Evolutionary conservation across 106 monocot genomes (phyloP).

Genomic region (Dendrobium chrysotoxum): DNA sequence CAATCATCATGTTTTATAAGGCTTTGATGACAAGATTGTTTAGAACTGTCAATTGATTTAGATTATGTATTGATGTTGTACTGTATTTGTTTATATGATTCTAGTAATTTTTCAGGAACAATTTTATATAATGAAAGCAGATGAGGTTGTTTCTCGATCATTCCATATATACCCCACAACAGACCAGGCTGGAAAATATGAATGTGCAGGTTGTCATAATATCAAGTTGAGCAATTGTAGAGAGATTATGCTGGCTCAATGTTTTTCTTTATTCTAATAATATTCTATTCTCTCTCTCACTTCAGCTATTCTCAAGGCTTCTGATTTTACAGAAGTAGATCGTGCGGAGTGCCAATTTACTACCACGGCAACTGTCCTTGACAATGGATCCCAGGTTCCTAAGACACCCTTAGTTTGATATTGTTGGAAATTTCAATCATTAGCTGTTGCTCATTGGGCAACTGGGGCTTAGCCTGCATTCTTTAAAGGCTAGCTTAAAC

Average conservation of each 20-base stretch:
- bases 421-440: conserved; percentile 1
- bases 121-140: conserved; percentile 82
- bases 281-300: background rate
- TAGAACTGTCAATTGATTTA: background rate
- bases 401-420: background rate
- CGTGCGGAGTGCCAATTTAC: conserved; percentile 81
- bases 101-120: conserved; percentile 58
- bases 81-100: background rate
- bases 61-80: background rate
- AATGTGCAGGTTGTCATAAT: conserved; percentile 68
- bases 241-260: background rate
- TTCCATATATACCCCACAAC: conserved; percentile 73
- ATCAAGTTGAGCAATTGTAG: background rate
- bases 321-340: conserved; percentile 88
- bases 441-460: background rate
- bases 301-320: conserved; percentile 87
- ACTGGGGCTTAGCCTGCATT: background rate
- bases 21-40: background rate
- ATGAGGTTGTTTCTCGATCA: conserved; percentile 54
- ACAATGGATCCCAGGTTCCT: conserved; percentile 91
- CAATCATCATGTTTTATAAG: background rate
- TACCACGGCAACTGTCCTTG: conserved; percentile 79
- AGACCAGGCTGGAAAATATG: conserved; percentile 86
- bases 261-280: conserved; percentile 2
- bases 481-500: too few species aligned